phyloP scores from a whole-genome alignment of 257 asterid species.

The Solanum dulcamara region DNA sequence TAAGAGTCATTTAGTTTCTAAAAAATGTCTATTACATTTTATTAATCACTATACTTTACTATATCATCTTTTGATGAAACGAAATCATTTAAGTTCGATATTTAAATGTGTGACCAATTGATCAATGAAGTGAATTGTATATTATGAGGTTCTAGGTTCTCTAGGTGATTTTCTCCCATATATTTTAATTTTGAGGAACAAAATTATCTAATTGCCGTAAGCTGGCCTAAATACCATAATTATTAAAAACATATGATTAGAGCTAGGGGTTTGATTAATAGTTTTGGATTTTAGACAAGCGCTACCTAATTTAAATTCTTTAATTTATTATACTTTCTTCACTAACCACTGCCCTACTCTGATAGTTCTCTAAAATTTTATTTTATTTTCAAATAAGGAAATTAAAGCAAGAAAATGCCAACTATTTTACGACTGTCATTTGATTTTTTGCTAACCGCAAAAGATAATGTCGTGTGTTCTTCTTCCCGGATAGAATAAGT shows the following conservation, averaged over 20 bases:
- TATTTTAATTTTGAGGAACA: no score
- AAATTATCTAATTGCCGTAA: no score
- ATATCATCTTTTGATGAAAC: background rate
- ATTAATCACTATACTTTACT: background rate
- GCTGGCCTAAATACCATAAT: no score
- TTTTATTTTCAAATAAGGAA: background rate
- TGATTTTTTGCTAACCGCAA: background rate
- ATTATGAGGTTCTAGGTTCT: no score
- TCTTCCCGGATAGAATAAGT: background rate
- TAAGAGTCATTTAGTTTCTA: background rate
- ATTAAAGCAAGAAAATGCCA: background rate
- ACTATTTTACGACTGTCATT: background rate
- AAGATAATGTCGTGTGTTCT: background rate
- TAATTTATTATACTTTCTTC: background rate
- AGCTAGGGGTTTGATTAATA: background rate
- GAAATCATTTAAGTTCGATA: background rate
- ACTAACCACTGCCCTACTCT: background rate
- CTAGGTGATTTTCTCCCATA: no score
- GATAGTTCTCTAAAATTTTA: background rate
- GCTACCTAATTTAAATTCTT: constrained; percentile 7
- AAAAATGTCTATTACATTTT: background rate
- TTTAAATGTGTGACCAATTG: no score
- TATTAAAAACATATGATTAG: background rate
- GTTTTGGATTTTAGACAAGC: constrained; percentile 1
- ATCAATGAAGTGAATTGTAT: no score